Evolutionary conservation across 2,329 filamentous ascomycete genomes (phyloP).

Genomic region (Sporothrix luriei): DNA sequence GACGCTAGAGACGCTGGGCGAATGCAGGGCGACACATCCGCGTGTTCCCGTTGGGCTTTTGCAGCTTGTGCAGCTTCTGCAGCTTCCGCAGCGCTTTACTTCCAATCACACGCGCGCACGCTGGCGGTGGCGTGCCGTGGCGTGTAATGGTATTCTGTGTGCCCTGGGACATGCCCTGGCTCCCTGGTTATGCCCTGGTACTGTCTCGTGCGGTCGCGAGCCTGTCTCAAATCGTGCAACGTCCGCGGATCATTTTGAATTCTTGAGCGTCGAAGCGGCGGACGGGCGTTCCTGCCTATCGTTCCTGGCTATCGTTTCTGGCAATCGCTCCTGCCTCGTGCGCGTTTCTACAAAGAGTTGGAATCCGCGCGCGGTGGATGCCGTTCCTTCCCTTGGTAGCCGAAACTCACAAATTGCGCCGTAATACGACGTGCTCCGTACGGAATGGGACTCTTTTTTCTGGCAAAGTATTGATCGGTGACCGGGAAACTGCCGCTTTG

Average conservation of each 20-base stretch:
- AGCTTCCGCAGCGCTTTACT: slow-evolving; percentile 31
- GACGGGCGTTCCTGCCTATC: too few relatives aligned
- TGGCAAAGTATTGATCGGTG: slow-evolving; percentile 19
- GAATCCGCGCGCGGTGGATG: slow-evolving; percentile 23
- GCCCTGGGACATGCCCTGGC: too few relatives aligned
- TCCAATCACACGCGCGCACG: slow-evolving; percentile 32
- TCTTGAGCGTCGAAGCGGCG: not conserved
- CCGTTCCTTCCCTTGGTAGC: not conserved
- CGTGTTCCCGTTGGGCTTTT: slow-evolving; percentile 23
- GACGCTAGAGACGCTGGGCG: slow-evolving; percentile 23
- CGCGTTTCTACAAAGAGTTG: slow-evolving; percentile 19
- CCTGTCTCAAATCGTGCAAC: slow-evolving; percentile 22
- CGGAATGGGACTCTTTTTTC: not conserved
- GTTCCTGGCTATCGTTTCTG: not conserved
- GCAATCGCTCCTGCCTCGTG: slow-evolving; percentile 14
- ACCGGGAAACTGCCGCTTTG: slow-evolving; percentile 24
- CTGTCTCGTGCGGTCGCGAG: not conserved
- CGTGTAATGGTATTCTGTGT: not conserved
- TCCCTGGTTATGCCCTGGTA: too few relatives aligned
- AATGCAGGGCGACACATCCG: slow-evolving; percentile 29
- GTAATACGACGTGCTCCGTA: slow-evolving; percentile 7
- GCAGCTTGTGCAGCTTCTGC: not conserved
- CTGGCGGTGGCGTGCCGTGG: slow-evolving; percentile 1
- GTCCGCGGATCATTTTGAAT: not conserved
- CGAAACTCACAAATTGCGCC: slow-evolving; percentile 8